Evolutionary conservation across 2,329 filamentous ascomycete genomes (phyloP), one percentile per base, ranked within the genome.

Genomic region (Xylariomycetidae sp.): DNA sequence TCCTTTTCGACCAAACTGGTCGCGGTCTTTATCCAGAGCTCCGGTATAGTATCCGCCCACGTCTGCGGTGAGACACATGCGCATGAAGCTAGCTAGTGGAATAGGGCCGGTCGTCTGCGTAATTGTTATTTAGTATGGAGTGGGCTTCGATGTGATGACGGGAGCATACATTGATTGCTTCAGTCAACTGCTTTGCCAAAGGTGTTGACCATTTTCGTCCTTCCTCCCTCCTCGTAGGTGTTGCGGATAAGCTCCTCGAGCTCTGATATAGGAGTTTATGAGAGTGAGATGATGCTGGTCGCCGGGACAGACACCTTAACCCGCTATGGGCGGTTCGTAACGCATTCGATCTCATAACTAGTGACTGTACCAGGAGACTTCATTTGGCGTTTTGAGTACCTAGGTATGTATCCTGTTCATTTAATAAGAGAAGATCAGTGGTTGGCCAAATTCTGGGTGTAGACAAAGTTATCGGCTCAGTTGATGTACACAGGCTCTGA

Each of bases 41-140:
- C 82, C 77, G 1, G 88, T 97, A 63, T 98, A 98, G 66, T 98
- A 98, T 34, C 92, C 92, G 38, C 88, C 88, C 25, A 88, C 66
- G 41, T 92, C 86, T 9, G 86, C 85, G 1, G 92, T 98, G 44
- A 98, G 77, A 59, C 90, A 96, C 82, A 97, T 94, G 57, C 92
- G 89, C 92, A 98, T 98, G 61, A 89, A 98, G 33, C 88, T 83
- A 5, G 92, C 89, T 40, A 98, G 76, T 1, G 92, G 87, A 17
- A 97, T 80, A 4, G 92, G 90, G 0, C 92, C 92, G 9, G 92
- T 97, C 25, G 83, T 63, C 66, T 70, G 26, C 23, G 29, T 15
- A 23, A 23, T 23, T 23, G n/a, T n/a, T 3, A 4, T 31, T 57
- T 33, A 59, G 48, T 40, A 31, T 41, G 8, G 34, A 10, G 22